These are phyloP conservation scores for Blastobotrys malaysiensis DNA, from an alignment of 1,139 yeast species.

Conservation along the genomic window DNA sequence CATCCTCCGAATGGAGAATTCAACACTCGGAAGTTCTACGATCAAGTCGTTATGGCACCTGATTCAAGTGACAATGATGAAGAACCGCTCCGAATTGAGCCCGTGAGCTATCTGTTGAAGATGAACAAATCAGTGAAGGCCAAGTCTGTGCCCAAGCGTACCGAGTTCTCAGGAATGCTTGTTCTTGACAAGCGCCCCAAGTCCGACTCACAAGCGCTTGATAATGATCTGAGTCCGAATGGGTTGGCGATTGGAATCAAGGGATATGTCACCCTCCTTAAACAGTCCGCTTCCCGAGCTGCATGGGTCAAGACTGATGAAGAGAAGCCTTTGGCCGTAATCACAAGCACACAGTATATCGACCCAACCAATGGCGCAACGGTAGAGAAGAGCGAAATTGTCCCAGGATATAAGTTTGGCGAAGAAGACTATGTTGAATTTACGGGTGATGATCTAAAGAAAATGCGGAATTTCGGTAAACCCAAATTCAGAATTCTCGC, in stretches of 20 bases:
- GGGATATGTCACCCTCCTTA: slow-evolving; percentile 62
- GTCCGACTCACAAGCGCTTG: neutral
- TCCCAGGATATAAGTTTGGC: slow-evolving; percentile 43
- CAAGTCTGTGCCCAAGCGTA: neutral
- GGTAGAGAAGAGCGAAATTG: slow-evolving; percentile 34
- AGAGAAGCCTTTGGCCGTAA: slow-evolving; percentile 7
- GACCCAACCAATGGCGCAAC: slow-evolving; percentile 30
- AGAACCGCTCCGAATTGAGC: slow-evolving; percentile 54
- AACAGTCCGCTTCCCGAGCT: slow-evolving; percentile 45
- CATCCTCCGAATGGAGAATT: neutral
- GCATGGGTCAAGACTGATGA: slow-evolving; percentile 44
- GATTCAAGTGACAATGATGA: slow-evolving; percentile 30
- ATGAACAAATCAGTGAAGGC: slow-evolving; percentile 38
- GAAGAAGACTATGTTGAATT: slow-evolving; percentile 27
- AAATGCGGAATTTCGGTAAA: slow-evolving; percentile 25
- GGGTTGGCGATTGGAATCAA: slow-evolving; percentile 48
- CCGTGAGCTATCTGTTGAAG: slow-evolving; percentile 63
- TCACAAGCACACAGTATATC: neutral
- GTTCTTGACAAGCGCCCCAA: neutral
- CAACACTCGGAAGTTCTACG: neutral
- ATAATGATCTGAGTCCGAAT: slow-evolving; percentile 34
- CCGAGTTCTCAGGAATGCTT: neutral
- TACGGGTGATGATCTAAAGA: neutral
- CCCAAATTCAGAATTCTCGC: slow-evolving; percentile 58
- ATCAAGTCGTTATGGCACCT: slow-evolving; percentile 15